Base-by-base conservation (phyloP, 768 basidiomycete species). In the Xerocomellus amylosporus region DNA sequence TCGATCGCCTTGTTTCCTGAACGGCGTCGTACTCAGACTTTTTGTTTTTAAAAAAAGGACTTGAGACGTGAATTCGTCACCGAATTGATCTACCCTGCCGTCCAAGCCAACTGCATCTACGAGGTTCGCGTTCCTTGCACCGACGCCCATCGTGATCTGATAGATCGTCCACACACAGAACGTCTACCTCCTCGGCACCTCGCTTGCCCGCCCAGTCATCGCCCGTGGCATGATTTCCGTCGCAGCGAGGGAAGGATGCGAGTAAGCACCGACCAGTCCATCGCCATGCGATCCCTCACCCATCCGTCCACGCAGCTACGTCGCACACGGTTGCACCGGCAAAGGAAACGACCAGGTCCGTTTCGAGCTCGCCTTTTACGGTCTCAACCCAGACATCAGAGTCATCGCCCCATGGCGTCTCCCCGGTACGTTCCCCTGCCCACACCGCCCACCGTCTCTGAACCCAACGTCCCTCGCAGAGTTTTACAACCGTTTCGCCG, bases 261-360 rank as follows among this genome's bases (percentile, higher is more conserved):
- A 98, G 93, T 96, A 71, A 79, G 91, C 75, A 46, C 0, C 19
- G n/a, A 1, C 2, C 17, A 22, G 3, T 17, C 44, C 26, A 0
- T 39, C 28, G 22, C 44, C 14, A 19, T 34, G 12, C 15, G n/a
- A 33, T n/a, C 39, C 46, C 19, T 53, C 24, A 49, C 38, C 34
- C 24, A 34, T 4, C 47, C 30, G 19, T 39, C 20, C 17, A 24
- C 34, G 14, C 45, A 96, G 94, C 72, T 99, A 82, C 69, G 96
- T 98, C 58, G 85, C 96, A 24, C 97, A 98, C 74, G 97, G 97
- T 24, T 99, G 97, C 81, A 99, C 97, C 47, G 97, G 97, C 49
- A 99, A 99, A 79, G 97, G 97, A 49, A 99, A 99, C 73, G 97
- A 99, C 73, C 97, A 99, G 75, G 97, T 99, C 64, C 92, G 97